Conservation (phyloP, 2,329 filamentous ascomycete genomes). For the Penicillium sp. region DNA sequence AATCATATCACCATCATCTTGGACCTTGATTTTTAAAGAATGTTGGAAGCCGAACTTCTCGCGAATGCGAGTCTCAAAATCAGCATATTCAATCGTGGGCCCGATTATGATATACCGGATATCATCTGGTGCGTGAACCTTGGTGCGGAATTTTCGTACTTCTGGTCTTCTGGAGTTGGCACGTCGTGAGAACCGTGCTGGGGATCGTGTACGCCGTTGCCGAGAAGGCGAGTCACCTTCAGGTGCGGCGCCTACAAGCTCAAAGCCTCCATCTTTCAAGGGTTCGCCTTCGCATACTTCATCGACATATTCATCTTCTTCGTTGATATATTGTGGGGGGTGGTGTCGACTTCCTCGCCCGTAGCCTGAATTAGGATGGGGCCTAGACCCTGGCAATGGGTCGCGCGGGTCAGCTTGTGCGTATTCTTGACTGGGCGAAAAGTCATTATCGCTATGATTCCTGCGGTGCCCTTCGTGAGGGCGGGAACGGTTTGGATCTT, state of each 20-base stretch:
- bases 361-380: conserved; percentile 43
- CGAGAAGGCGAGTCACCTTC: conserved; percentile 28
- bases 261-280: conserved; percentile 76
- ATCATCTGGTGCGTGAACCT: conserved; percentile 83
- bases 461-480: conserved; percentile 34
- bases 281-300: conserved; percentile 68
- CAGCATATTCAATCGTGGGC: conserved; percentile 69
- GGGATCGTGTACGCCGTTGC: conserved; percentile 31
- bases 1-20: conserved; percentile 92
- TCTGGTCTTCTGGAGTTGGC: conserved; percentile 54
- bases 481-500: conserved; percentile 30
- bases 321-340: conserved; percentile 69
- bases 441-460: conserved; percentile 34
- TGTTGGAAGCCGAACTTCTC: conserved; percentile 76
- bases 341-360: conserved; percentile 34
- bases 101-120: conserved; percentile 90
- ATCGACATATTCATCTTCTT: conserved; percentile 75
- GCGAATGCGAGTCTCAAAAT: conserved; percentile 75
- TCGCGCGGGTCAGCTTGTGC: conserved; percentile 59
- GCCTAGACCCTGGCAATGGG: conserved; percentile 62
- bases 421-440: conserved; percentile 13
- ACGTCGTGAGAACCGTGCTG: conserved; percentile 27
- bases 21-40: conserved; percentile 78
- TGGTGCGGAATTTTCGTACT: conserved; percentile 79
- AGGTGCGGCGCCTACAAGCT: conserved; percentile 65